Base-by-base conservation (phyloP, 257 asterid species). In the Primulina eburnea region DNA sequence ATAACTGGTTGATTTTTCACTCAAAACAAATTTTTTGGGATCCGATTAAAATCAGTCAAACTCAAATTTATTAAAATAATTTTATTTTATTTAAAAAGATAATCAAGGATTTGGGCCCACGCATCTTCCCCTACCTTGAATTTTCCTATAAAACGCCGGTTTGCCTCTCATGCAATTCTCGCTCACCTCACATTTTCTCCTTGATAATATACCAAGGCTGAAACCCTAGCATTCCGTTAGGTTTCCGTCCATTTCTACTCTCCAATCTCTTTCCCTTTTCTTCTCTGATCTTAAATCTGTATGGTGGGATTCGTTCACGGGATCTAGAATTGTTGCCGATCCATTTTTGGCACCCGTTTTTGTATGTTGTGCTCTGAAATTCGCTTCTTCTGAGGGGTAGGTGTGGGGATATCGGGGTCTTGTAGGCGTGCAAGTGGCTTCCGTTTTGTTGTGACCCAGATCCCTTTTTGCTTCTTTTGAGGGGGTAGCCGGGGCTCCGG, bases 401-500 rank as follows among this genome's bases (percentile, higher is more conserved):
- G 85, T 52, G 95, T 94, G 99, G 96, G 97, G 92, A 87, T 89
- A 73, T 85, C 82, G 33, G 87, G 64, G 60, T 77, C 78, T 24
- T 65, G 79, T 85, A 73, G 74, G 57, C 71, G 82, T 69, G 82
- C 70, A 69, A 33, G 78, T 73, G 91, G 88, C 80, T 28, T 61
- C 77, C 73, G 78, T 81, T 81, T 34, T 86, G 76, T 83, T 90
- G 96, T 91, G 89, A 86, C 83, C 74, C 68, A 72, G 86, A 76
- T 86, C 82, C 57, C 24, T 82, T 69, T 83, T 74, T 84, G 90
- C 99, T 84, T 85, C 97, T 82, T 93, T 90, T 93, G 99, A 86
- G 99, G 97, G 97, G 99, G 99, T 89, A 91, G 97, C 99, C 97
- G 99, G 96, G 99, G 99, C 99, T 82, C 85, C 95, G 95, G 99